Evolutionary conservation across 2,329 filamentous ascomycete genomes (phyloP).

Genomic region (Colletotrichum lini): DNA sequence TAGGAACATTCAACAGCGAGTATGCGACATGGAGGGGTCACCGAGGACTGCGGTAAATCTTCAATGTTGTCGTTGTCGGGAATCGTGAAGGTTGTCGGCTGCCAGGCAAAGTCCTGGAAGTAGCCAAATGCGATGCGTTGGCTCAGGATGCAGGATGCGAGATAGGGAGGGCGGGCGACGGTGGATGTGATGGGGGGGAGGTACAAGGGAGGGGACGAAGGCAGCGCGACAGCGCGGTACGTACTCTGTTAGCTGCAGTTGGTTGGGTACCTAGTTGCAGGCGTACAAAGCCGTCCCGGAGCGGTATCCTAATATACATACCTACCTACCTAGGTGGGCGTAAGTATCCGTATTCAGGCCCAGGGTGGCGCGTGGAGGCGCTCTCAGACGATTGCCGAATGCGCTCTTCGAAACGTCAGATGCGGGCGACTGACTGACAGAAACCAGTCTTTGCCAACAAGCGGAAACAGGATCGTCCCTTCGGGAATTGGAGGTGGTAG

Average conservation of each 20-base stretch:
- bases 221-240: conserved; percentile 3
- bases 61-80: conserved; percentile 31
- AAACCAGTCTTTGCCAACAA: conserved; percentile 16
- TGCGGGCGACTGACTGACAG: conserved; percentile 34
- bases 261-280: background rate
- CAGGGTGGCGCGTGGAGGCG: conserved; percentile 38
- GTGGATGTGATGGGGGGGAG: background rate
- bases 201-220: conserved; percentile 28
- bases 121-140: conserved; percentile 2
- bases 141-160: conserved; percentile 11
- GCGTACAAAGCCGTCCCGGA: conserved; percentile 14
- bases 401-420: conserved; percentile 42
- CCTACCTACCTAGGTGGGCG: conserved; percentile 6
- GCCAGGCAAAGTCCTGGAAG: conserved; percentile 12
- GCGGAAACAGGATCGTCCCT: conserved; percentile 35
- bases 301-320: conserved; percentile 6
- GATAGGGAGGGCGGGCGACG: conserved; percentile 16
- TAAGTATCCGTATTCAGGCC: conserved; percentile 15
- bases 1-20: conserved; percentile 22
- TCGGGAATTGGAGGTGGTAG: conserved; percentile 16
- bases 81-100: conserved; percentile 22
- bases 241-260: background rate
- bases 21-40: conserved; percentile 31
- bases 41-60: conserved; percentile 27
- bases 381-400: conserved; percentile 41